Evolutionary conservation across 306 rosid genomes (phyloP), one percentile per base, ranked within the genome.

Genomic region (Casuarina cunninghamiana): DNA sequence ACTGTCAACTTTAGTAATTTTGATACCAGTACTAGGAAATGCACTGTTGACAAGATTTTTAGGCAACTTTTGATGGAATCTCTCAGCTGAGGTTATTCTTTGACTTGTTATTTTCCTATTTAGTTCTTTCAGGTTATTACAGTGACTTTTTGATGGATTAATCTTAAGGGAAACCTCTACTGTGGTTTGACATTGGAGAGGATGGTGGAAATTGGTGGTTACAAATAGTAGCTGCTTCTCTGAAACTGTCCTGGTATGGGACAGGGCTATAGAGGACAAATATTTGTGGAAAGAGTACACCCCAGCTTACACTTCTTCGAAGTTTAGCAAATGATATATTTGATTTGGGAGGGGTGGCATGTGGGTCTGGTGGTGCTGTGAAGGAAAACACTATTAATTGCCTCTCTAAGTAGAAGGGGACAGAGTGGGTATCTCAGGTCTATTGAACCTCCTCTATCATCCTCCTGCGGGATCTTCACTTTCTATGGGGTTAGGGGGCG

Each of bases 21-120:
- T 57, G 63, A 57, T 21, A 15, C 69, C 16, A 66, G 49, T 41
- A 7, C 42, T 66, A 5, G 46, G 35, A 66, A 66, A 16, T 42
- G 19, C 35, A 7, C 46, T 42, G 4, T 66, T 42, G 35, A 21
- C 7, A 41, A 41, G 32, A 41, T 66, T 41, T 10, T 66, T 9
- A 16, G 71, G 71, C n/a, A 48, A 41, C 6, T 66, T 15, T 41
- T 17, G 15, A 16, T 66, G 71, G 71, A 39, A 42, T 16, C 5
- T 65, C 49, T 41, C 50, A 66, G 50, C 71, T 37, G 21, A 42
- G 17, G 3, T 66, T 66, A 42, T 66, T 5, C 3, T 43, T 66
- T 50, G 26, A 75, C 71, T 58, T 75, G 55, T 38, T 71, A 26
- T 54, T 63, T 57, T 54, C 51, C 26, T 65, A 66, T 72, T 72